Conservation (phyloP, 768 basidiomycete genomes). For the Royoungia palumana region DNA sequence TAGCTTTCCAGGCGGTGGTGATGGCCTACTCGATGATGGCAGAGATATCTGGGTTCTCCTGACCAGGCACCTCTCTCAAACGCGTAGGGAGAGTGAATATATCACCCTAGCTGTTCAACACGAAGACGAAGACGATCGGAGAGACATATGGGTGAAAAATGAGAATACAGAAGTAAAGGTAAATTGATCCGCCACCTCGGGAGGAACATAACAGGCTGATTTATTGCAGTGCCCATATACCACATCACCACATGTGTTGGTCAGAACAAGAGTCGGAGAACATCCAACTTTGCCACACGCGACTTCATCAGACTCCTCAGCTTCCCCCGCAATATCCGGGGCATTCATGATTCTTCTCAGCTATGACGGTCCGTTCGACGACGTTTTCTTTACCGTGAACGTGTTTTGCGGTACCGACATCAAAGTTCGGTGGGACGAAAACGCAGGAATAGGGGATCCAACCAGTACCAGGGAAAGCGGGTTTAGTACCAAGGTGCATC, state of each 20-base stretch:
- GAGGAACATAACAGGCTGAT: background rate
- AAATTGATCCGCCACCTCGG: background rate
- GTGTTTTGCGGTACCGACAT: conserved; percentile 42
- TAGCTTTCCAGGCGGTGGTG: background rate
- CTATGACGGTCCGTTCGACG: conserved; percentile 61
- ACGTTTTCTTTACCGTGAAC: conserved; percentile 66
- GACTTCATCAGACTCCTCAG: background rate
- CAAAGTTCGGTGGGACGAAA: conserved; percentile 47
- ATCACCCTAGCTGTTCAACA: conserved; percentile 48
- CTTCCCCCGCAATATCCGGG: conserved; percentile 31
- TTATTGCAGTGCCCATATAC: conserved; percentile 39
- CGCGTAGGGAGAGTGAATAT: conserved; percentile 59
- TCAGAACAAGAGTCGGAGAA: conserved; percentile 13
- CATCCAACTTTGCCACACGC: conserved; percentile 23
- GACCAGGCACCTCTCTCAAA: conserved; percentile 67
- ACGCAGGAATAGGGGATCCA: conserved; percentile 12
- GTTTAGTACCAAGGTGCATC: conserved; percentile 16
- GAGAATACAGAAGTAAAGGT: conserved; percentile 40
- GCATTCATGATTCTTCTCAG: conserved; percentile 56
- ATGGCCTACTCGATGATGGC: conserved; percentile 7
- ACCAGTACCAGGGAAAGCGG: background rate
- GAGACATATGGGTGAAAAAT: conserved; percentile 22
- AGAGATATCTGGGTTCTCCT: conserved; percentile 78
- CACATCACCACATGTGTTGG: conserved; percentile 44
- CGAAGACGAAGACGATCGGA: conserved; percentile 43